Evolutionary conservation across 441 rosid species (phyloP), one percentile per base, ranked within the genome.

Genomic region (Arabidopsis lyrata): DNA sequence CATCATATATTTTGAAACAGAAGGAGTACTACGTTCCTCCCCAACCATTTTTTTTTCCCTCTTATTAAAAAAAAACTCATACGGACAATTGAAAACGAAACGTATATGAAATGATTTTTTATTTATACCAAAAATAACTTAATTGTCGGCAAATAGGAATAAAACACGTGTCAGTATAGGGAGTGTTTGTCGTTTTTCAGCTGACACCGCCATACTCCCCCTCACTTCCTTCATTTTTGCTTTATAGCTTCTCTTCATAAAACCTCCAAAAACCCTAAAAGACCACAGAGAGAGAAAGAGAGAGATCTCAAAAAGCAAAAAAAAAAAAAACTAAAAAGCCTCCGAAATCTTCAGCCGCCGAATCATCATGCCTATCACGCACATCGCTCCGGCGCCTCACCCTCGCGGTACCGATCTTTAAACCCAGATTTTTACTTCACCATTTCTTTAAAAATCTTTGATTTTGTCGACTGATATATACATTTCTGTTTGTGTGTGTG

Each of bases 341-440:
- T 67, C 31, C 5, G 14, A 54, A 41, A 35, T 20, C 8, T 41
- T 50, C 59, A 27, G 72, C 68, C 68, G 62, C 61, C 3, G 15
- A 39, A 31, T 10, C 45, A 71, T 71, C 45, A 71, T 71, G 68
- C 15, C 68, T 34, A n/a, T 62, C 54, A 41, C 8, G 27, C 3
- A 31, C 63, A 41, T 72, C 4, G 27, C 5, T 62, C 69, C 76
- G 12, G 29, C 27, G 27, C 76, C 69, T 41, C 69, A 41, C 1
- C 44, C 27, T 14, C 55, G 36, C 0, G 68, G 75, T 71, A 34
- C 3, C 57, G 2, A 24, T 52, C 14, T 56, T 34, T 16, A 15
- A 6, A 35, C 47, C 39, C 10, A 14, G 24, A 22, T 6, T 3
- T 14, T 31, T 14, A 6, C 2, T 24, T 22, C 36, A 20, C 11